Conservation (phyloP, 345 rosid genomes). For the Citrus maxima region DNA sequence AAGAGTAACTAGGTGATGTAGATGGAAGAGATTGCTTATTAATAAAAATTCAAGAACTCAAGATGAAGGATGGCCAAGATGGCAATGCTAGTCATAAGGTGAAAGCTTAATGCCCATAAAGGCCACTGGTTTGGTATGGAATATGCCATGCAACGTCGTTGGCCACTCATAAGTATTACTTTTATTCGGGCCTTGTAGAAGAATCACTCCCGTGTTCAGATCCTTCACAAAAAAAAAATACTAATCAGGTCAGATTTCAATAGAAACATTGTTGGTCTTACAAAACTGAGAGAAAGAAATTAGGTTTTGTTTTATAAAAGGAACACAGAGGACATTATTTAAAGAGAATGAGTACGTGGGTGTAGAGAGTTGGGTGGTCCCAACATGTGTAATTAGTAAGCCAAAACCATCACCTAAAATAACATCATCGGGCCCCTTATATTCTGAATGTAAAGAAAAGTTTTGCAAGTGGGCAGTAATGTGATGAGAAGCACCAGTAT, state of each 20-base stretch:
- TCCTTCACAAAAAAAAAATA: neutral
- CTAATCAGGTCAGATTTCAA: neutral
- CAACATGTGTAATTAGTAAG: neutral
- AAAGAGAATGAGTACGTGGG: neutral
- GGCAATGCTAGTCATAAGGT: neutral
- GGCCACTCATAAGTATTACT: neutral
- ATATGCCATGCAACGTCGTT: too few relatives aligned
- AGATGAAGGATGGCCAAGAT: neutral
- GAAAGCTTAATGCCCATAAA: too few relatives aligned
- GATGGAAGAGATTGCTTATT: too few relatives aligned
- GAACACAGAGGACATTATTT: neutral
- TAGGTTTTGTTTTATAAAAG: neutral
- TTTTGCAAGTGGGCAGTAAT: neutral
- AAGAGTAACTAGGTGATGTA: too few relatives aligned
- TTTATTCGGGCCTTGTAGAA: too few relatives aligned
- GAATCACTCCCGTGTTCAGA: neutral
- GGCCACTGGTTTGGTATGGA: too few relatives aligned
- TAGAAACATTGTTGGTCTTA: neutral
- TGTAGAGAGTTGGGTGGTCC: neutral
- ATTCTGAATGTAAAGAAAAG: neutral
- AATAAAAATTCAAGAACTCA: too few relatives aligned
- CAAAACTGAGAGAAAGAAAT: neutral
- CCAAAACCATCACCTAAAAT: neutral
- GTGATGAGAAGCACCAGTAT: neutral
- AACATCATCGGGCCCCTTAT: neutral